These are phyloP conservation scores for Fraxinus baroniana DNA, from an alignment of 305 asterid species.

Conservation along the genomic window DNA sequence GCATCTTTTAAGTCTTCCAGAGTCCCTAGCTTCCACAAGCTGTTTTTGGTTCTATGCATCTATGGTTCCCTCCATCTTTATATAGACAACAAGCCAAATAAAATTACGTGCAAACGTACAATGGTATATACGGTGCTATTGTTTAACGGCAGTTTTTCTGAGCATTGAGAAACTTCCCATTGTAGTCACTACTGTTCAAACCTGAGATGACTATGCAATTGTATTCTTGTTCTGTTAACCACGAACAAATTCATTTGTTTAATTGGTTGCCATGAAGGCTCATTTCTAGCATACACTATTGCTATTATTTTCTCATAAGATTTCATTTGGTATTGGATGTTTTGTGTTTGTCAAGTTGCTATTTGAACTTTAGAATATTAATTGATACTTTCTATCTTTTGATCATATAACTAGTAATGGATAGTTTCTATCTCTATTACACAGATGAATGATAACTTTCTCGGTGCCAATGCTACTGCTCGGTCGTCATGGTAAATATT, in stretches of 20 bases:
- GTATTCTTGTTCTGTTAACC: constrained; percentile 6
- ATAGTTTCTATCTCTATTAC: constrained; percentile 12
- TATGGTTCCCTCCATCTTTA: not conserved
- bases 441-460: constrained; percentile 53
- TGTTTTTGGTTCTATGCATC: not conserved
- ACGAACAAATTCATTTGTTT: not conserved
- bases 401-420: constrained; percentile 15
- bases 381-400: not conserved
- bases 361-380: constrained; percentile 6
- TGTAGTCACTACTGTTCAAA: not conserved
- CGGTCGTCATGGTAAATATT: constrained; percentile 35
- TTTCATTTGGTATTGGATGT: not conserved
- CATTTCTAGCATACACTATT: not conserved
- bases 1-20: not conserved
- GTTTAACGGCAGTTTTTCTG: not conserved
- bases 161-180: not conserved
- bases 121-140: not conserved
- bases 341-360: not conserved
- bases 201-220: not conserved
- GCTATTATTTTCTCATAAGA: not conserved
- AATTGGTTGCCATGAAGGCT: not conserved
- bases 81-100: not conserved
- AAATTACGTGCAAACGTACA: no score
- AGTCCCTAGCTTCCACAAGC: not conserved
- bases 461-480: constrained; percentile 28